Percentiles rank a stretch among this genome's conserved stretches.
Evolutionary conservation across 75 land plant genomes (phyloP).

Genomic region (Cupressus sempervirens): DNA sequence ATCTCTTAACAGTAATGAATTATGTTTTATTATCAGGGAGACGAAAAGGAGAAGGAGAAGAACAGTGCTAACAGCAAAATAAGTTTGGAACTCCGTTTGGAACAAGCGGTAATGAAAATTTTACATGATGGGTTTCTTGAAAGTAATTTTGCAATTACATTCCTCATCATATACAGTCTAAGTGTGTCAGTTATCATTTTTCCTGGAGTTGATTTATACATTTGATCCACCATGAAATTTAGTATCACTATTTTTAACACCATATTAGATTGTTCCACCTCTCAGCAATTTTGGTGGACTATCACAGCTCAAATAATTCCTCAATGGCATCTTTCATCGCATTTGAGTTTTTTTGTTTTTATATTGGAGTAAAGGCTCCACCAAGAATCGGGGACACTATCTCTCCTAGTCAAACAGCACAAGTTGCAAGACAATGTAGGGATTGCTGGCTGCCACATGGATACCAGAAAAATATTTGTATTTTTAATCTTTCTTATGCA

Average conservation of each 20-base stretch:
- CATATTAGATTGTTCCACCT: neutral
- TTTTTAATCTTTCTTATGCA: too few species aligned
- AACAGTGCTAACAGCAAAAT: slow-evolving; percentile 23
- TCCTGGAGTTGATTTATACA: neutral
- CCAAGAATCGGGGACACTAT: too few species aligned
- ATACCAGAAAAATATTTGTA: too few species aligned
- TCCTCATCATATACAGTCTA: neutral
- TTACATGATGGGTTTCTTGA: neutral
- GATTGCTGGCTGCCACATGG: too few species aligned
- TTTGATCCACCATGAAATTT: neutral
- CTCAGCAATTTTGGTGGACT: neutral
- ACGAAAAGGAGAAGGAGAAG: slow-evolving; percentile 70
- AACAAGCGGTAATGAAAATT: slow-evolving; percentile 60
- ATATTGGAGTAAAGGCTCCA: too few species aligned
- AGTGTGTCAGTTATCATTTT: neutral
- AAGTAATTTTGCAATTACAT: neutral
- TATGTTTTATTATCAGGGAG: slow-evolving; percentile 36
- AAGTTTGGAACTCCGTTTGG: slow-evolving; percentile 46
- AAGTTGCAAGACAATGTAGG: too few species aligned
- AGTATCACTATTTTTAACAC: too few species aligned
- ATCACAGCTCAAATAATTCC: too few species aligned
- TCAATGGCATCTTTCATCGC: too few species aligned
- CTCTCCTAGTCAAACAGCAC: too few species aligned
- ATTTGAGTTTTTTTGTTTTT: too few species aligned
- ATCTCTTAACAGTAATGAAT: neutral